A percentile compares a stretch with the other conserved stretches of the same genome.
Conservation (phyloP, 2,329 filamentous ascomycete genomes). For the Myotisia sp. region DNA sequence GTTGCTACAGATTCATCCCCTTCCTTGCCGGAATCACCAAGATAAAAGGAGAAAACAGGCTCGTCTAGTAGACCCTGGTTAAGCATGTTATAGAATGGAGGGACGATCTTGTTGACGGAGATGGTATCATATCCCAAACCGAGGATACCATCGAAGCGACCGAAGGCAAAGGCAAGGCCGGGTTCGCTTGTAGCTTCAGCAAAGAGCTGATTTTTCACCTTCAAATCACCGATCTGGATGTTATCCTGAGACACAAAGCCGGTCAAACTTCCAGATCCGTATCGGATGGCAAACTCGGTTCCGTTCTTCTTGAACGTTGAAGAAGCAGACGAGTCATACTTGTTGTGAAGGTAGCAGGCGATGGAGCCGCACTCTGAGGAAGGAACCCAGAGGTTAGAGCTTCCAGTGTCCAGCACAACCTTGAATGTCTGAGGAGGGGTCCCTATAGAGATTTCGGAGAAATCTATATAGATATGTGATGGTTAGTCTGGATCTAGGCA, state of each 20-base stretch:
- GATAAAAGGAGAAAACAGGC: constrained; percentile 92
- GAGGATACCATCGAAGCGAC: constrained; percentile 90
- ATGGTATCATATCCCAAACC: constrained; percentile 91
- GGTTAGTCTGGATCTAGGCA: constrained; percentile 4
- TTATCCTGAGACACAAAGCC: constrained; percentile 87
- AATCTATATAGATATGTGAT: constrained; percentile 52
- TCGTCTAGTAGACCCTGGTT: constrained; percentile 82
- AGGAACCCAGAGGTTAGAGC: constrained; percentile 98
- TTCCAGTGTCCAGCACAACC: constrained; percentile 95
- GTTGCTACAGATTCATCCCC: constrained; percentile 68
- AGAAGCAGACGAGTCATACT: constrained; percentile 84
- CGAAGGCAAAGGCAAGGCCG: constrained; percentile 93
- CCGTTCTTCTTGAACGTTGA: constrained; percentile 92
- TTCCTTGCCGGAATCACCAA: constrained; percentile 57
- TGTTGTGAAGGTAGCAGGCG: constrained; percentile 92
- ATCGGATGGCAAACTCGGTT: constrained; percentile 78
- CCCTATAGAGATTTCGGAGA: constrained; percentile 88
- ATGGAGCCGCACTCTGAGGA: constrained; percentile 83
- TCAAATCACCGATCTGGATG: constrained; percentile 75
- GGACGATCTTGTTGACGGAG: constrained; percentile 88
- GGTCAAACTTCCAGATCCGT: constrained; percentile 85
- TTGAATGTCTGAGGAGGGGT: constrained; percentile 92
- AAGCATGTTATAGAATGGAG: constrained; percentile 93
- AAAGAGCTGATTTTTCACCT: constrained; percentile 80
- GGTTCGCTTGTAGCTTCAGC: constrained; percentile 93